Evolutionary conservation across 106 monocot genomes (phyloP), one percentile per base, ranked within the genome.

Genomic region (Apostasia shenzhenica): DNA sequence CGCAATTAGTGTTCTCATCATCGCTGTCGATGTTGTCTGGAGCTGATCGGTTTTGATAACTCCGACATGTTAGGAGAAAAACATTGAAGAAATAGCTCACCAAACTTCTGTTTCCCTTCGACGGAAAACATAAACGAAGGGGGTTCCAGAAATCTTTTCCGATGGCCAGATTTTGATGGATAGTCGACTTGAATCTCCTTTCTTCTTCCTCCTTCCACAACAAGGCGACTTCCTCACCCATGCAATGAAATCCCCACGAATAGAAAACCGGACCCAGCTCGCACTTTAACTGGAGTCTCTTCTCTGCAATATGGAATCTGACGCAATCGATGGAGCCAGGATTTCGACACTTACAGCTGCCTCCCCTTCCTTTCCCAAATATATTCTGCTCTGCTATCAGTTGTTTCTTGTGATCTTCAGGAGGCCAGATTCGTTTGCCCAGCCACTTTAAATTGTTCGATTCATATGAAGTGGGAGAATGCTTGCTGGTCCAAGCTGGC

Each of bases 31-130:
- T 82, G n/a, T 67, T 56, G 2, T 58, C 68, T 43, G 89, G 89
- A 55, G 83, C 83, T 58, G 85, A 42, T 63, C 87, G 62, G 56
- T 93, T 99, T 61, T 99, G 97, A 68, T 90, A 99, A 55, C 87
- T 66, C 61, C 93, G 79, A 37, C 84, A 74, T 41, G 78, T 74
- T 38, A 93, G 72, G 54, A 93, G 65, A 62, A 87, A 99, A 6
- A 92, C 92, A 69, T 99, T 90, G 77, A 89, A 90, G 66, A 93
- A 99, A 75, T 99, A 99, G 76, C 90, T 92, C 53, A 90, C 85
- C 14, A 99, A 62, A 40, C 55, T 70, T 52, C 77, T 70, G 66
- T 63, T 87, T 13, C 73, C 73, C 62, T 78, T 90, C 7, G 4
- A 68, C 57, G 80, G 75, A 73, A 99, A 90, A 12, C 58, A 45